Evolutionary conservation across 2,329 filamentous ascomycete species (phyloP).

Genomic region (Chrysoporthe austroafricana): DNA sequence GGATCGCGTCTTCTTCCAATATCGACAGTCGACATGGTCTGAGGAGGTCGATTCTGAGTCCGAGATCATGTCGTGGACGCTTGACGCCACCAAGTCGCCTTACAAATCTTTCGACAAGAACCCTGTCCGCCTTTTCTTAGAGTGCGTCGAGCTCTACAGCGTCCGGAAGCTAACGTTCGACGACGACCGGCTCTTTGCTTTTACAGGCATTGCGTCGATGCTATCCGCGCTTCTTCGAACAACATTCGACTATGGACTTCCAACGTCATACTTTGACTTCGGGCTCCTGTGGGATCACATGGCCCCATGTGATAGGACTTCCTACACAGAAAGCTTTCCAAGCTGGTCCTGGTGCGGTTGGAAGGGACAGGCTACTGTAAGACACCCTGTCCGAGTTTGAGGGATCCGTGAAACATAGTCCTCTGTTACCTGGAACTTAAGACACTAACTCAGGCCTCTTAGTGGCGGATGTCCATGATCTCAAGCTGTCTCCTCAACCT

Average conservation of each 20-base stretch:
- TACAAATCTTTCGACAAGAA: conserved; percentile 3
- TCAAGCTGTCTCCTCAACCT: not conserved
- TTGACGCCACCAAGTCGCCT: not conserved
- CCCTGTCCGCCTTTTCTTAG: conserved; percentile 1
- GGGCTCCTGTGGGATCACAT: not conserved
- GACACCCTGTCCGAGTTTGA: not conserved
- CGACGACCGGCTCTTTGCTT: conserved; percentile 3
- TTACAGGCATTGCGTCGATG: not conserved
- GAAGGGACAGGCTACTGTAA: not conserved
- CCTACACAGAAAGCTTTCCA: not conserved
- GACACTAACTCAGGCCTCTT: not conserved
- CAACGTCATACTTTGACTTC: conserved; percentile 7
- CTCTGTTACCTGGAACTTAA: not conserved
- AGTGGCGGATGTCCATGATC: not conserved
- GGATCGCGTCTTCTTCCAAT: conserved; percentile 14
- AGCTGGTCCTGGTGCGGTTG: conserved; percentile 13
- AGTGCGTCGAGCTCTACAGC: conserved; percentile 14
- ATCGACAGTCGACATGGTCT: conserved; percentile 9
- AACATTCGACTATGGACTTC: not conserved
- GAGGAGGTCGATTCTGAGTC: conserved; percentile 16
- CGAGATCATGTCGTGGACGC: not conserved
- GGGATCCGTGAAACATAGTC: not conserved
- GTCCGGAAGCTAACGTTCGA: not conserved
- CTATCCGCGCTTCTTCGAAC: not conserved
- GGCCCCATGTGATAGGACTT: not conserved